Percentiles rank a stretch among this genome's conserved stretches.
phyloP scores from a whole-genome alignment of 2,329 filamentous ascomycete species.

The Aspergillus pseudoterreus region DNA sequence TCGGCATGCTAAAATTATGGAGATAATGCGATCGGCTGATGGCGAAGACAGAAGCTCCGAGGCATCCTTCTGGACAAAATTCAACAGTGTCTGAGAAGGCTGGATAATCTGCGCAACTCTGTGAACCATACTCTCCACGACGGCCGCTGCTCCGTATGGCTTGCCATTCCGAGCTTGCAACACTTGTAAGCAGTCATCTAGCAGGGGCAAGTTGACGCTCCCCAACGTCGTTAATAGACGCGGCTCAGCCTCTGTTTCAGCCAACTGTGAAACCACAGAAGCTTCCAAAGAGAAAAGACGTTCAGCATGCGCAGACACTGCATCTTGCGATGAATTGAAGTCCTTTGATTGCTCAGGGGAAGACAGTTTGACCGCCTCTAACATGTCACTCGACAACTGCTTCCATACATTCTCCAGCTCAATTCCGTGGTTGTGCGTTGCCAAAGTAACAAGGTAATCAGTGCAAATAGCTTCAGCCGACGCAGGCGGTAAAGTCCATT shows the following conservation, averaged over 20 bases:
- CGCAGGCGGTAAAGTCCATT: slow-evolving; percentile 50
- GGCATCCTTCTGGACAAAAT: slow-evolving; percentile 56
- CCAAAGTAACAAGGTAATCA: slow-evolving; percentile 36
- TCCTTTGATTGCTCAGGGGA: slow-evolving; percentile 79
- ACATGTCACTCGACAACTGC: slow-evolving; percentile 58
- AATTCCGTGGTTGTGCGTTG: slow-evolving; percentile 41
- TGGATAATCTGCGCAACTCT: slow-evolving; percentile 41
- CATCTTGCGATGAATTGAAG: slow-evolving; percentile 67
- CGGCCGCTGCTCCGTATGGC: slow-evolving; percentile 61
- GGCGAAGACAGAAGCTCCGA: slow-evolving; percentile 62
- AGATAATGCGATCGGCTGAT: slow-evolving; percentile 63
- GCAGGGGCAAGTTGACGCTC: slow-evolving; percentile 34
- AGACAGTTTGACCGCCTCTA: slow-evolving; percentile 66
- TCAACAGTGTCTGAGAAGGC: slow-evolving; percentile 40
- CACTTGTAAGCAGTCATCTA: slow-evolving; percentile 49
- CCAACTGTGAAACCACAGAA: slow-evolving; percentile 30
- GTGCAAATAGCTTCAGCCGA: slow-evolving; percentile 37
- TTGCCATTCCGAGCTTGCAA: slow-evolving; percentile 58
- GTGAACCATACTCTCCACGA: slow-evolving; percentile 52
- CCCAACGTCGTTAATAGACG: slow-evolving; percentile 32
- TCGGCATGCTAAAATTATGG: slow-evolving; percentile 59
- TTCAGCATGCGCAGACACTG: slow-evolving; percentile 61
- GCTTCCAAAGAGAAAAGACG: slow-evolving; percentile 63
- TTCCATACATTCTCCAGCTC: slow-evolving; percentile 60
- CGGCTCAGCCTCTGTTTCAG: slow-evolving; percentile 21